These are phyloP conservation scores for Microthlaspi erraticum DNA, from an alignment of 345 rosid species.

Conservation along the genomic window DNA sequence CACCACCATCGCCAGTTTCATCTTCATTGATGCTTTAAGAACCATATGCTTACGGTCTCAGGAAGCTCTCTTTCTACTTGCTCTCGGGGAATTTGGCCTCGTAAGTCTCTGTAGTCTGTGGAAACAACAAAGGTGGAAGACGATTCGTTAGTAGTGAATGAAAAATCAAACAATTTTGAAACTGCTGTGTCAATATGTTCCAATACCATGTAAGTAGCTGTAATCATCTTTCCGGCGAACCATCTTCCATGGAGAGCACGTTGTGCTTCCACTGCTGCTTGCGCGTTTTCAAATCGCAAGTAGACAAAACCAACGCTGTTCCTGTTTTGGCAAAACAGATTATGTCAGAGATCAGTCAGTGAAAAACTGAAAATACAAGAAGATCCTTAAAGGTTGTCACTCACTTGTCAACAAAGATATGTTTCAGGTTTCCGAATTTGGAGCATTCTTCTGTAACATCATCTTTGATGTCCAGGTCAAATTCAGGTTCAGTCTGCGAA, in stretches of 20 bases:
- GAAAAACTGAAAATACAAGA: background rate
- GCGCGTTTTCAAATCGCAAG: constrained; percentile 66
- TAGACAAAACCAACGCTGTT: constrained; percentile 85
- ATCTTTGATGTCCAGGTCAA: constrained; percentile 88
- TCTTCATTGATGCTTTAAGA: constrained; percentile 23
- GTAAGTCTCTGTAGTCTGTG: constrained; percentile 62
- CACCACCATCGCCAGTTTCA: constrained; percentile 4
- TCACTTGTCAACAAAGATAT: constrained; percentile 84
- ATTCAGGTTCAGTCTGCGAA: constrained; percentile 82
- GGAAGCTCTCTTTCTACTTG: constrained; percentile 19
- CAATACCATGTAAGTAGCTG: constrained; percentile 83
- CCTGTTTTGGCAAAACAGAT: constrained; percentile 51
- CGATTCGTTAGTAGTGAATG: background rate
- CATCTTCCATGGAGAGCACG: constrained; percentile 94
- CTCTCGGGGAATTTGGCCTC: constrained; percentile 70
- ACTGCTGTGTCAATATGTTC: no score
- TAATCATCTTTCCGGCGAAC: constrained; percentile 99
- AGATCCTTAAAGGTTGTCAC: constrained; percentile 26
- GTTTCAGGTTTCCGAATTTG: constrained; percentile 75
- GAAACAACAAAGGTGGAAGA: background rate
- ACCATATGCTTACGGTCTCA: constrained; percentile 4
- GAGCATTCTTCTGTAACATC: constrained; percentile 87
- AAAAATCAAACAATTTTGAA: constrained; percentile 9
- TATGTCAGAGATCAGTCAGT: constrained; percentile 2
- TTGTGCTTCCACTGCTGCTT: constrained; percentile 74